Conservation (phyloP, 176 grass and related monocot genomes). For the Zoysia japonica region DNA sequence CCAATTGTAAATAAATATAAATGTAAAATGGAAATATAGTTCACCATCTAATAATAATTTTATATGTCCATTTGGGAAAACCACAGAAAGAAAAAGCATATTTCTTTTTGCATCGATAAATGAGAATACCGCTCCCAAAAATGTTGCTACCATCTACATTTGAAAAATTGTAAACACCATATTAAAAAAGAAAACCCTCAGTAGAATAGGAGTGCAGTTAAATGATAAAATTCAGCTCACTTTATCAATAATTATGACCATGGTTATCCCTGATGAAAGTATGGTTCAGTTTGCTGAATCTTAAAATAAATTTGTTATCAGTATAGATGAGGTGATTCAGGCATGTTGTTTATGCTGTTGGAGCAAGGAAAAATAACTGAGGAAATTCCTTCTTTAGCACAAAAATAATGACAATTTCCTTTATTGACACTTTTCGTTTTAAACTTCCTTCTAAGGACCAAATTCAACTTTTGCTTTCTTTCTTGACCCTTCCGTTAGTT, state of each 20-base stretch:
- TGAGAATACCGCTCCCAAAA: background rate
- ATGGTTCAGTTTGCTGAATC: background rate
- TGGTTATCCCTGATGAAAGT: background rate
- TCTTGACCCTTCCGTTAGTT: no score
- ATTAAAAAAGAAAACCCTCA: background rate
- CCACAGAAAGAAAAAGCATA: background rate
- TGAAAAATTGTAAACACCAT: background rate
- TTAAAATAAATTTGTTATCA: background rate
- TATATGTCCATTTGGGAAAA: background rate
- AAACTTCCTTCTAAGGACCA: no score
- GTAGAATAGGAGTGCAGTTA: background rate
- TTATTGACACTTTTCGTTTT: no score
- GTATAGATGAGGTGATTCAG: background rate
- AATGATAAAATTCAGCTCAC: background rate
- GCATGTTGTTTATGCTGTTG: background rate
- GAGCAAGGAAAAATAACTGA: background rate
- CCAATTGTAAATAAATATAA: background rate
- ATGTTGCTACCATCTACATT: background rate
- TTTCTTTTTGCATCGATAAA: background rate
- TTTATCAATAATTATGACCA: background rate
- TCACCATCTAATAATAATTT: background rate
- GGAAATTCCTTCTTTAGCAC: no score
- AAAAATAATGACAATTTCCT: no score
- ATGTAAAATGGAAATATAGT: background rate
- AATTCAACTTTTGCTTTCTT: no score